A percentile compares a stretch with the other conserved stretches of the same genome.
Conservation (phyloP, 2,329 filamentous ascomycete species). For the Botrytis squamosa region DNA sequence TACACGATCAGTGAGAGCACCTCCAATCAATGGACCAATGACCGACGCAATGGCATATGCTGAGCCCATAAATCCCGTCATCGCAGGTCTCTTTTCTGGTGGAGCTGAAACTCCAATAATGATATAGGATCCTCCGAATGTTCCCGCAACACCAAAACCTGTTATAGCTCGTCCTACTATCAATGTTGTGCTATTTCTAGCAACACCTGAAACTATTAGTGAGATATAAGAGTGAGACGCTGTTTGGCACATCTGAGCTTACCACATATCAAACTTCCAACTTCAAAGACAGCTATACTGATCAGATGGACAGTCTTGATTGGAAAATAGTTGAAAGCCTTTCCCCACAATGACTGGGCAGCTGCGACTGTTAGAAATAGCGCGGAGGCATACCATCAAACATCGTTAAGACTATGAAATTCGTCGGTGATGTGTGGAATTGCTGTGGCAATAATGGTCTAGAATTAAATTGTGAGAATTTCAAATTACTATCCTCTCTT, state of each 20-base stretch:
- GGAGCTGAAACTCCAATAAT: not conserved
- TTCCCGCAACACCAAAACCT: constrained; percentile 36
- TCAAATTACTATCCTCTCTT: not conserved
- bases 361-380: constrained; percentile 48
- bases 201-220: constrained; percentile 18
- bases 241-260: not conserved
- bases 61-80: constrained; percentile 46
- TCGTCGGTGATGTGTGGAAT: constrained; percentile 42
- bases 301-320: constrained; percentile 33
- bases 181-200: constrained; percentile 35
- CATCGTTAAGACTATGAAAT: constrained; percentile 41
- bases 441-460: constrained; percentile 31
- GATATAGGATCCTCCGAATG: constrained; percentile 38
- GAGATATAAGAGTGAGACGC: too few species aligned
- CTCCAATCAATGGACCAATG: constrained; percentile 39
- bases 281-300: constrained; percentile 38
- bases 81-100: not conserved
- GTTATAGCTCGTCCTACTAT: constrained; percentile 39
- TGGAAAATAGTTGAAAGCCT: constrained; percentile 31
- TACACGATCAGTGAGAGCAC: constrained; percentile 39
- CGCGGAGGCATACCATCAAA: constrained; percentile 52
- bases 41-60: constrained; percentile 32
- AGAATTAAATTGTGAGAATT: too few species aligned
- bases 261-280: constrained; percentile 39
- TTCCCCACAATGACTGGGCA: constrained; percentile 26